Conservation (phyloP, 371 early-diverging fungal genomes). For the Zancudomyces culisetae region DNA sequence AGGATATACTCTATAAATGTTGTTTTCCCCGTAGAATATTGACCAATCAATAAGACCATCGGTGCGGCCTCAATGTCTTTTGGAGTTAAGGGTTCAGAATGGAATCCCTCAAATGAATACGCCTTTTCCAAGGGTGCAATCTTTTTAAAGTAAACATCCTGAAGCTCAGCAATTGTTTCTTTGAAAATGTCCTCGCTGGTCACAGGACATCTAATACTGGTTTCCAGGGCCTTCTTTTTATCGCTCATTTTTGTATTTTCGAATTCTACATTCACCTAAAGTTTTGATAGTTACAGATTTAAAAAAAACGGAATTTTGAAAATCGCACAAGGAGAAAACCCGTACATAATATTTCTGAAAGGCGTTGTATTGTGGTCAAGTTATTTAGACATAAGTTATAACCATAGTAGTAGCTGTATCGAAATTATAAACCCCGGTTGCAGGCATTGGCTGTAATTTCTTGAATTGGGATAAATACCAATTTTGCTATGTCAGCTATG, state of each 20-base stretch:
- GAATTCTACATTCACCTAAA: too few species aligned
- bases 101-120: slow-evolving; percentile 62
- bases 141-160: slow-evolving; percentile 45
- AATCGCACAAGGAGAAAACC: too few species aligned
- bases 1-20: slow-evolving; percentile 69
- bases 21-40: slow-evolving; percentile 71
- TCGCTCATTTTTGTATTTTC: not conserved
- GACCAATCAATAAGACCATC: slow-evolving; percentile 62
- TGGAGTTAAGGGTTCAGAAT: slow-evolving; percentile 52
- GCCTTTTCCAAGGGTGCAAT: slow-evolving; percentile 50
- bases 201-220: not conserved
- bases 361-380: not conserved
- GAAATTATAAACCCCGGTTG: too few species aligned
- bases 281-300: too few species aligned
- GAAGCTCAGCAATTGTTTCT: slow-evolving; percentile 37
- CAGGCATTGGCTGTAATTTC: too few species aligned
- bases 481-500: too few species aligned
- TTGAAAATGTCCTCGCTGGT: slow-evolving; percentile 27
- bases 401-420: too few species aligned
- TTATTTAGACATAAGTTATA: too few species aligned
- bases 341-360: too few species aligned
- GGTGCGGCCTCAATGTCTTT: slow-evolving; percentile 72
- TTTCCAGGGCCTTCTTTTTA: not conserved
- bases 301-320: too few species aligned
- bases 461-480: too few species aligned